A percentile compares a stretch with the other conserved stretches of the same genome.
Conservation (phyloP, 2,329 filamentous ascomycete species). For the Rutstroemia sp. region DNA sequence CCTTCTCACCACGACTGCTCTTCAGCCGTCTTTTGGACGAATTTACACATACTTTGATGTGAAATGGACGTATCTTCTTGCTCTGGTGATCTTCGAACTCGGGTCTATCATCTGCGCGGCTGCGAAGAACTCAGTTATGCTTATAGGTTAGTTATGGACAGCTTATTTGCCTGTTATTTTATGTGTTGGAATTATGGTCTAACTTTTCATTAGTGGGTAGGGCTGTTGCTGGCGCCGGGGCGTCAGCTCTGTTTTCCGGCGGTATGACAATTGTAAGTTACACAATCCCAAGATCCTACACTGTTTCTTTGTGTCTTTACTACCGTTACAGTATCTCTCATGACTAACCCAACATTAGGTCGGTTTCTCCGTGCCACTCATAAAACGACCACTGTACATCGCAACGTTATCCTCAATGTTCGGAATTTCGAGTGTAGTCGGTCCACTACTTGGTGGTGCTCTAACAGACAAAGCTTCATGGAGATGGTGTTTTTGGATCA, state of each 20-base stretch:
- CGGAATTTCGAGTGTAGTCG: slow-evolving; percentile 29
- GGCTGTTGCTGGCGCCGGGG: slow-evolving; percentile 30
- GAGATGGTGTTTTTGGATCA: slow-evolving; percentile 35
- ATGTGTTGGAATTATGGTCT: not conserved
- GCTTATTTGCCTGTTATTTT: not conserved
- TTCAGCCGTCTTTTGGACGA: slow-evolving; percentile 28
- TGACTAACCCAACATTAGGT: slow-evolving; percentile 24
- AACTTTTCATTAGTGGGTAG: slow-evolving; percentile 21
- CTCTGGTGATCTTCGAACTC: slow-evolving; percentile 31
- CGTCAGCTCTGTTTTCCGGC: slow-evolving; percentile 30
- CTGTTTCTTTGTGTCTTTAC: not conserved
- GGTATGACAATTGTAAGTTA: slow-evolving; percentile 12
- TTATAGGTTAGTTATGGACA: slow-evolving; percentile 19
- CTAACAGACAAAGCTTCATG: slow-evolving; percentile 34
- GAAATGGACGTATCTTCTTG: slow-evolving; percentile 28
- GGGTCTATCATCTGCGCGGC: slow-evolving; percentile 31
- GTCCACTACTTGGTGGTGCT: slow-evolving; percentile 32
- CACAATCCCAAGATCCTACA: not conserved
- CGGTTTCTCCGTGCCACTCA: slow-evolving; percentile 33
- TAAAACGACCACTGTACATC: slow-evolving; percentile 28
- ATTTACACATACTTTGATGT: slow-evolving; percentile 32
- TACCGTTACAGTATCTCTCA: no score
- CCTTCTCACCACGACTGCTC: slow-evolving; percentile 32
- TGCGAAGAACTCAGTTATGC: slow-evolving; percentile 29
- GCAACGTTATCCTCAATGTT: slow-evolving; percentile 29